Evolutionary conservation across 495 filamentous ascomycete species (phyloP), one percentile per base, ranked within the genome.

Genomic region (Jackrogersella minutella): DNA sequence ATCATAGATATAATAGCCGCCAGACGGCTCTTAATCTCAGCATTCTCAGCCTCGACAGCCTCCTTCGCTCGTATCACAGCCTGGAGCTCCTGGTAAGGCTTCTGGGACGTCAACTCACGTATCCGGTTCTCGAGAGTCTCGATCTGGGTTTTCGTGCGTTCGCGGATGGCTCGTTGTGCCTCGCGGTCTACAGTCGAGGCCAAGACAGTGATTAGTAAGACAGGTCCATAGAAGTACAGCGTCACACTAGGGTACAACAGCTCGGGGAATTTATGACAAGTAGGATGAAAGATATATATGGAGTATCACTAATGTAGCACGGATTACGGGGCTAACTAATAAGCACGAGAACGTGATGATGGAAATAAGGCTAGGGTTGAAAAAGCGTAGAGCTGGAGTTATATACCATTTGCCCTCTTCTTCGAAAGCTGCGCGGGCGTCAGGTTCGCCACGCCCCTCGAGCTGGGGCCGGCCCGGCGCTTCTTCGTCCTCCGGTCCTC

Each of bases 1-100:
- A 93, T 83, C 50, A 90, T 80, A 49, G 82, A 78, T 73, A 91
- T 75, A 17, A 90, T 83, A 16, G 81, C 77, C 34, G 82, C 80
- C 61, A 96, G 73, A 26, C 83, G 81, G 72, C 81, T 80, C 69
- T 84, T 87, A 39, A 93, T 84, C 49, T 90, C 87, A 36, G 81
- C 82, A 74, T 92, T 91, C 72, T 94, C 91, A 26, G 82, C 82
- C 75, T 89, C 82, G 30, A 89, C 82, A 8, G 83, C 79, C 67
- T 91, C 88, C 80, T 90, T 92, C 74, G 90, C 85, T 33, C 83
- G 81, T 33, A 91, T 62, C 10, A 84, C 89, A 17, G 82, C 77
- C 78, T 93, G 90, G 10, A 94, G 84, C 70, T 96, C 91, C 65
- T 88, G 85, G 66, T 91, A 91, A 0, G 92, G 91, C 71, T 92